Conservation (phyloP, 2,329 filamentous ascomycete genomes). For the Seiridium unicorne region DNA sequence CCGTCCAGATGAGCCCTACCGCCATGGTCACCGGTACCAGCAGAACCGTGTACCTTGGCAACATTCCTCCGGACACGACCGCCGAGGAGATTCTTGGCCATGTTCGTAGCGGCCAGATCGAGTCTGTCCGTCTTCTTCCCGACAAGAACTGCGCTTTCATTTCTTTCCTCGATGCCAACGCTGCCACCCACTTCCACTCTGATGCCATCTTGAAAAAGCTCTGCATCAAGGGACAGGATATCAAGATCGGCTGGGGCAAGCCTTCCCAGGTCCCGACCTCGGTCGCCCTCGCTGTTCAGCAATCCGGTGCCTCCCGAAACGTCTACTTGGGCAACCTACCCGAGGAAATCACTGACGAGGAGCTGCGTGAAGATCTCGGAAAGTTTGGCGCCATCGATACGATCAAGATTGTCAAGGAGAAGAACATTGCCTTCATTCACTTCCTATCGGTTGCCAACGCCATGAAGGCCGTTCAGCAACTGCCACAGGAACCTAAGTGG, state of each 20-base stretch:
- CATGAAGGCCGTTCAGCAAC: constrained; percentile 94
- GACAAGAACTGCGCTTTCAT: constrained; percentile 99
- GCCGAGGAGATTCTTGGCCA: constrained; percentile 96
- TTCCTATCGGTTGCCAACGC: constrained; percentile 95
- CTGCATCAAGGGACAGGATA: constrained; percentile 96
- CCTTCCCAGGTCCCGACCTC: constrained; percentile 97
- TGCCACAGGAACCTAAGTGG: constrained; percentile 96
- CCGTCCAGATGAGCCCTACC: constrained; percentile 68
- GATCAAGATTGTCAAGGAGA: constrained; percentile 95
- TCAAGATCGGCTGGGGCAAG: constrained; percentile 99
- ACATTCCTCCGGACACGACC: constrained; percentile 96
- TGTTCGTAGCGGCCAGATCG: constrained; percentile 95
- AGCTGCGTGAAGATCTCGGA: constrained; percentile 88
- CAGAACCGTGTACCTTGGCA: constrained; percentile 94
- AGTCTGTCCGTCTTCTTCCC: constrained; percentile 93
- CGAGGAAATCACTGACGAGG: constrained; percentile 87
- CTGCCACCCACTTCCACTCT: constrained; percentile 97
- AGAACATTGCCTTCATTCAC: constrained; percentile 96
- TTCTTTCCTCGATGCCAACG: constrained; percentile 96
- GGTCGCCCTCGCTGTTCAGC: constrained; percentile 94
- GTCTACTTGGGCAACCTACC: constrained; percentile 93
- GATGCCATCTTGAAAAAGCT: constrained; percentile 99
- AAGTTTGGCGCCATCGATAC: constrained; percentile 98
- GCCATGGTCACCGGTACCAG: constrained; percentile 86
- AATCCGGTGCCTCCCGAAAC: constrained; percentile 94